Evolutionary conservation across 768 basidiomycete genomes (phyloP), one percentile per base, ranked within the genome.

Genomic region (Phaffia australis): DNA sequence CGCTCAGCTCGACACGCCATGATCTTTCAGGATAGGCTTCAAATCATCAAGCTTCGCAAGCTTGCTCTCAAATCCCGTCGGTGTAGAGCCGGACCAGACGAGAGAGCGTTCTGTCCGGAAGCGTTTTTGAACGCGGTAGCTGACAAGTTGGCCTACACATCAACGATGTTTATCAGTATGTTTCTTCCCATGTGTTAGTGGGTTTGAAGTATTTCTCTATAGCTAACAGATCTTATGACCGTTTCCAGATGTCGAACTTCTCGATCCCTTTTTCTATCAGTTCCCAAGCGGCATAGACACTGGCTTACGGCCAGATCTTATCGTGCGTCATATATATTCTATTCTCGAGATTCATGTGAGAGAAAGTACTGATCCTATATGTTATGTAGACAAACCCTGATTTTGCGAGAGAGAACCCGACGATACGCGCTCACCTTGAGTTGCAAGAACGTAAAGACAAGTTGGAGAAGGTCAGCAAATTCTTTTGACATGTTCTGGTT

Each of bases 221-320:
- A 2, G 21, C 51, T 60, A 30, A 54, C 47, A 1, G 11, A 30
- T 46, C 25, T 52, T 51, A 35, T 14, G 4, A 7, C 60, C 27
- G 32, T 14, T 42, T 63, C 15, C 48, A 68, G 67, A 92, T 78
- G 95, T 99, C 67, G 95, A 99, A 75, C 81, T 99, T 14, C 82
- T 98, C 1, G 93, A 95, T 72, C 93, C 97, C 71, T 99, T 98
- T 81, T 98, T 98, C 81, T 95, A 98, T 7, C 69, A 95, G 88
- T 97, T 99, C 80, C 94, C 95, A 69, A 85, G 94, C 42, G 94
- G 97, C 78, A 97, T 99, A 66, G 94, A 98, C 76, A 88, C 89
- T 25, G 83, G 92, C 29, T 78, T 99, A 59, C 81, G 94, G 32
- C 95, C 97, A 72, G 88, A 94, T 75, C 81, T 97, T n/a, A 87